Percentiles rank a stretch among this genome's conserved stretches.
Conservation (phyloP, 192 early-diverging fungal species). For the Phlyctochytrium bullatum region DNA sequence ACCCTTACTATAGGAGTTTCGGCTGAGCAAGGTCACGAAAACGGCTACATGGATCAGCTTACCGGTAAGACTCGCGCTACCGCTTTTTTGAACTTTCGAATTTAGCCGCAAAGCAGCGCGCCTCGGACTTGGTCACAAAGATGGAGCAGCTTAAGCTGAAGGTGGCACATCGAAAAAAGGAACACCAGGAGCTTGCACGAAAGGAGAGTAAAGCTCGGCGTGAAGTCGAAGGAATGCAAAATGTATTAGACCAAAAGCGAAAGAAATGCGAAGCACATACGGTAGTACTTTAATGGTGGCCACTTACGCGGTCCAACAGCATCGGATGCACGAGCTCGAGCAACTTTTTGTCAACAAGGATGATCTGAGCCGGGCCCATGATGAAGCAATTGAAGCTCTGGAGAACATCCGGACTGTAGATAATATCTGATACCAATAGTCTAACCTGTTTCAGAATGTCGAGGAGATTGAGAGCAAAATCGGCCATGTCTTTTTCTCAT, state of each 20-base stretch:
- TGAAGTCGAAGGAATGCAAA: slow-evolving; percentile 63
- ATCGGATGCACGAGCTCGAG: too few species aligned
- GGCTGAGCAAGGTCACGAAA: slow-evolving; percentile 87
- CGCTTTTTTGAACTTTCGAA: neutral
- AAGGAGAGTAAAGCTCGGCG: slow-evolving; percentile 66
- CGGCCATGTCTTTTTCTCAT: slow-evolving; percentile 63
- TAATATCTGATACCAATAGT: too few species aligned
- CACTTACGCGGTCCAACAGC: too few species aligned
- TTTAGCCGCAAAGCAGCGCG: slow-evolving; percentile 23
- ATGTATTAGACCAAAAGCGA: slow-evolving; percentile 31
- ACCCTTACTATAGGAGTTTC: slow-evolving; percentile 92
- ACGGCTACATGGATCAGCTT: slow-evolving; percentile 96
- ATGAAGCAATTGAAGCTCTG: too few species aligned
- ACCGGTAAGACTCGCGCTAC: slow-evolving; percentile 42
- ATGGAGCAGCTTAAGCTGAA: slow-evolving; percentile 80
- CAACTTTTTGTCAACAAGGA: too few species aligned
- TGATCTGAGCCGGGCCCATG: too few species aligned
- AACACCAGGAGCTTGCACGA: slow-evolving; percentile 65
- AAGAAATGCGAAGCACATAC: neutral
- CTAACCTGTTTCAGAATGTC: slow-evolving; percentile 18
- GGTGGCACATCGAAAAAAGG: slow-evolving; percentile 69
- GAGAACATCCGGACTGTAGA: too few species aligned
- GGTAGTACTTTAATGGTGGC: too few species aligned
- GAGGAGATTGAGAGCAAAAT: slow-evolving; percentile 36
- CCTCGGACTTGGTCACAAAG: slow-evolving; percentile 18